Evolutionary conservation across 2,329 filamentous ascomycete genomes (phyloP), one percentile per base, ranked within the genome.

Genomic region (Exophiala viscosa): DNA sequence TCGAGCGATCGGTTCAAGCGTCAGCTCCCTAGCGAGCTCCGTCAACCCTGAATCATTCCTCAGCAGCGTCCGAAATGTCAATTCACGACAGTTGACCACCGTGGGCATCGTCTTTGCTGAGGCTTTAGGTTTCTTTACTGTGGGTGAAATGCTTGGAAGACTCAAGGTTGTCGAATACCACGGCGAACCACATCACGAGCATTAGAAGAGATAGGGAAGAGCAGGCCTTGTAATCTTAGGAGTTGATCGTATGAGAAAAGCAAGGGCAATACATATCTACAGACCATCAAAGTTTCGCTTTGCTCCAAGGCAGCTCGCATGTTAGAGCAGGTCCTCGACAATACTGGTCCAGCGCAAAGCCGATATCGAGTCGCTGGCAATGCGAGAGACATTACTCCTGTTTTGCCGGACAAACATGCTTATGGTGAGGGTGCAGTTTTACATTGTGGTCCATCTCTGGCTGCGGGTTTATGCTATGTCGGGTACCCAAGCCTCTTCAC

Each of bases 161-260:
- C 84, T 93, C 77, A 97, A 99, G 87, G 73, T 99, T 64, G 80
- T 99, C 65, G 93, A 93, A 61, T 99, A 99, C 81, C 82, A 81
- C 73, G 87, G 88, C 69, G 83, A 88, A 70, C 68, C 70, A 60
- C 72, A 72, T 58, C 79, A 79, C 64, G 67, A 61, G 36, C 68
- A 72, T 53, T 63, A 60, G 54, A 51, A 43, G 32, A 41, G 13
- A 23, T 15, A 38, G 44, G 13, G 36, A 15, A 47, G 32, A 38
- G 41, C 43, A 33, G 46, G 28, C 31, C 44, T 54, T 59, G 56
- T 59, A 56, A 56, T 54, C 56, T 54, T 59, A 59, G 53, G 56
- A 59, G 53, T 55, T 10, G 18, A 42, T 56, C 44, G 38, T 48
- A 42, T 32, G 44, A 36, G 52, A 59, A 55, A 55, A 56, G 47